A percentile compares a stretch with the other conserved stretches of the same genome.
These are phyloP conservation scores for Mycena sp. DNA, from an alignment of 1,284 basidiomycete species.

Conservation along the genomic window DNA sequence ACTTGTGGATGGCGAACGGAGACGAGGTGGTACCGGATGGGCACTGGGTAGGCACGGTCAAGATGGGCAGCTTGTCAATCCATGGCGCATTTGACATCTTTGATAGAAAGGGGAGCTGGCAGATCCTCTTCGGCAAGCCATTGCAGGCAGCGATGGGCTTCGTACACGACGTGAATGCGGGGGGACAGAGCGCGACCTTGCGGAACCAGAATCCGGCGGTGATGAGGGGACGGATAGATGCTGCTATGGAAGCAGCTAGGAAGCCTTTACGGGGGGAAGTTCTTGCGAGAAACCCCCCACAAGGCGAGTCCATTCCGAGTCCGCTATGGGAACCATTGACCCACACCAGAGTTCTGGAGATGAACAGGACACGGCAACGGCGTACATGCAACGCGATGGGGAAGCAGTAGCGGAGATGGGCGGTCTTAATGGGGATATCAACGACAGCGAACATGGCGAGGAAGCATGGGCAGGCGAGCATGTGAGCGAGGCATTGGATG, in stretches of 20 bases:
- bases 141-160: background rate
- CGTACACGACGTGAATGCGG: background rate
- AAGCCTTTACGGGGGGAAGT: slow-evolving; percentile 6
- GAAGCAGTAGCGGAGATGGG: background rate
- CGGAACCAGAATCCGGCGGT: slow-evolving; percentile 1
- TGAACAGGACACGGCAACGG: too few relatives aligned
- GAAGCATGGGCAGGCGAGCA: background rate
- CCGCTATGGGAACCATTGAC: too few relatives aligned
- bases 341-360: too few relatives aligned
- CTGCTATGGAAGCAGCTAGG: background rate
- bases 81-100: too few relatives aligned
- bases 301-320: too few relatives aligned
- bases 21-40: too few relatives aligned
- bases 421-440: slow-evolving; percentile 1
- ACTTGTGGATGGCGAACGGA: too few relatives aligned
- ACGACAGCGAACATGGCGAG: background rate
- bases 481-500: too few relatives aligned
- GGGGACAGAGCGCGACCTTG: background rate
- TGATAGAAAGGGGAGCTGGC: slow-evolving; percentile 22
- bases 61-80: too few relatives aligned
- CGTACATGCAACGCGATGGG: background rate
- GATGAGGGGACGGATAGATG: too few relatives aligned
- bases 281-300: slow-evolving; percentile 7
- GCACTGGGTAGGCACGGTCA: too few relatives aligned
- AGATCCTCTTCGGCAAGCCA: slow-evolving; percentile 15